Evolutionary conservation across 768 basidiomycete species (phyloP).

Genomic region (Pleurotus pulmonarius): DNA sequence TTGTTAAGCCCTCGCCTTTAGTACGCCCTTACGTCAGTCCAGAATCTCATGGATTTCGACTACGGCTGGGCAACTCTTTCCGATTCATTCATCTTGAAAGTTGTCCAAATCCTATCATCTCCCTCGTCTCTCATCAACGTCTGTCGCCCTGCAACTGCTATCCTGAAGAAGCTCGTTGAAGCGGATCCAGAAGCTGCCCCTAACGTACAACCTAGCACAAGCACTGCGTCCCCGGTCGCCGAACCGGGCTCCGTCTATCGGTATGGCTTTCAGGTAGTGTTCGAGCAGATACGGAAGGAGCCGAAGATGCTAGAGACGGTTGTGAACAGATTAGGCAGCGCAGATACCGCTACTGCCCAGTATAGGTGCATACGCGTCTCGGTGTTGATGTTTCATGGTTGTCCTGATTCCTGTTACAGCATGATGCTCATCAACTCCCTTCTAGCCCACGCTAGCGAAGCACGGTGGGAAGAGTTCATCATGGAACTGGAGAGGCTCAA

Average conservation of each 20-base stretch:
- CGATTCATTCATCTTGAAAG: slow-evolving; percentile 67
- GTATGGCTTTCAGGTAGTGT: slow-evolving; percentile 83
- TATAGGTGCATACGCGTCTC: slow-evolving; percentile 52
- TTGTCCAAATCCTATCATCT: slow-evolving; percentile 77
- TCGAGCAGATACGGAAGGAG: slow-evolving; percentile 76
- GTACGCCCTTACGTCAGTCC: slow-evolving; percentile 85
- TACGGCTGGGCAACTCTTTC: slow-evolving; percentile 79
- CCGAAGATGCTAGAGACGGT: slow-evolving; percentile 73
- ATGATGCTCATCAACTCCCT: slow-evolving; percentile 91
- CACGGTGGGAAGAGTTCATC: slow-evolving; percentile 77
- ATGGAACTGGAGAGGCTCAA: slow-evolving; percentile 71
- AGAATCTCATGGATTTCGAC: slow-evolving; percentile 84
- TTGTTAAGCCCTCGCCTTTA: slow-evolving; percentile 22
- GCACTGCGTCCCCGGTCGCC: slow-evolving; percentile 44
- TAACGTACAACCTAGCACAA: slow-evolving; percentile 57
- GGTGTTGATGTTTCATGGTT: slow-evolving; percentile 10
- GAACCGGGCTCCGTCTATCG: slow-evolving; percentile 73
- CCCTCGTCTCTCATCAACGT: slow-evolving; percentile 81
- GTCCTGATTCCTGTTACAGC: slow-evolving; percentile 29
- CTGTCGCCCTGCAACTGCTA: slow-evolving; percentile 86
- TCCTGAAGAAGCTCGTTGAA: slow-evolving; percentile 86
- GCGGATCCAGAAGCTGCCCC: slow-evolving; percentile 73
- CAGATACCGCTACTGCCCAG: slow-evolving; percentile 81
- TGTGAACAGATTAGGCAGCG: slow-evolving; percentile 73
- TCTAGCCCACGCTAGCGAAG: slow-evolving; percentile 73